phyloP scores from a whole-genome alignment of 2,329 filamentous ascomycete genomes.

The Colletotrichum brevisporum region DNA sequence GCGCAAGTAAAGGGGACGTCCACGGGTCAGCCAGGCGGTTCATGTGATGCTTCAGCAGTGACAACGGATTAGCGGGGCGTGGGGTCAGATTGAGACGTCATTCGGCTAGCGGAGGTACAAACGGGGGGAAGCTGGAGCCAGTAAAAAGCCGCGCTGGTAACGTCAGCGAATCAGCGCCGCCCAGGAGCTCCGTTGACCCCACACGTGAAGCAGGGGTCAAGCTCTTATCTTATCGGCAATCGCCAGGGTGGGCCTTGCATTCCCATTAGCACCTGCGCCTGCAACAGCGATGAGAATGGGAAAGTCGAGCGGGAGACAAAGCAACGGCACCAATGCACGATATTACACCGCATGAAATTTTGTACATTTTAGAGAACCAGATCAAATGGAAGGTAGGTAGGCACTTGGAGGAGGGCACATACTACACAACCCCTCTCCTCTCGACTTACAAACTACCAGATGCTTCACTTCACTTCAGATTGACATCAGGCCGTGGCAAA shows the following conservation, averaged over 20 bases:
- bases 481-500: constrained; percentile 3
- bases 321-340: no score
- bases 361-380: no score
- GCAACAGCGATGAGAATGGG: no score
- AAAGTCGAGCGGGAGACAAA: no score
- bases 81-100: constrained; percentile 37
- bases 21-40: constrained; percentile 39
- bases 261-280: neutral
- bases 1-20: constrained; percentile 5
- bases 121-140: neutral
- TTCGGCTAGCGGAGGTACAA: constrained; percentile 21
- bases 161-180: constrained; percentile 9
- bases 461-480: constrained; percentile 8
- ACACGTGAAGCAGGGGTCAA: constrained; percentile 19
- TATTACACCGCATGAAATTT: no score
- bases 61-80: constrained; percentile 37
- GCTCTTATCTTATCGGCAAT: constrained; percentile 39
- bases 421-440: neutral
- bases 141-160: neutral
- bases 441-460: constrained; percentile 6
- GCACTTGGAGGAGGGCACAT: neutral
- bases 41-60: constrained; percentile 41
- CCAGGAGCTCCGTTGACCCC: constrained; percentile 3
- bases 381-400: neutral
- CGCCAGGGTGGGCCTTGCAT: neutral